Evolutionary conservation across 2,329 filamentous ascomycete species (phyloP), one percentile per base, ranked within the genome.

Genomic region (Colletotrichum australisinense): DNA sequence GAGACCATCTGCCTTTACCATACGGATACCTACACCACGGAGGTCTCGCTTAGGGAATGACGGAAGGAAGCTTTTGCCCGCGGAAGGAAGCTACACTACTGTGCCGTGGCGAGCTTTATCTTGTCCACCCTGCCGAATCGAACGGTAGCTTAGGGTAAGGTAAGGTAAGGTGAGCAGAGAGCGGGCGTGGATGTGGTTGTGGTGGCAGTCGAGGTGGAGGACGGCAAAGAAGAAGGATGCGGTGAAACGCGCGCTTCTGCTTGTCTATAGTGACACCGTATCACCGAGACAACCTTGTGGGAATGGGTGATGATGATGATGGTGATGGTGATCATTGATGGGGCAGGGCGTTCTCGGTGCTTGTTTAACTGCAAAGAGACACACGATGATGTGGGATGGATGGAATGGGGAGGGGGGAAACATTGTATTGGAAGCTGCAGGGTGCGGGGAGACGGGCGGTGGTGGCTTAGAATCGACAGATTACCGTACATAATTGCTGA

Each of bases 381-480:
- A n/a, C 16, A n/a, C 16, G 22, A 12, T 16, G 16, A 35, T 35
- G 38, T 63, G 60, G 26, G 30, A 64, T 26, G 14, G 42, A 53
- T 42, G 38, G 38, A 16, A 42, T 42, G 52, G 46, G 26, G 6
- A 28, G 30, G 28, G 52, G 7, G 46, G 52, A n/a, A 14, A 19
- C 19, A 26, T 58, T 14, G 46, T 38, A 26, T 58, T 14, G 30
- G 26, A 64, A 14, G 52, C n/a, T 24, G 52, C 62, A 46, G 35
- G 67, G 53, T 56, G 62, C 35, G 52, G 63, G 28, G 66, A 57
- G 63, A 57, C 32, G 63, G 32, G 49, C n/a, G 65, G 65, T 55
- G 69, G 69, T 72, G 69, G 65, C 69, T 72, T 46, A 72, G 32
- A 63, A 63, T 72, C 65, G 58, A 72, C 58, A 69, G 57, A 69